These are phyloP conservation scores for Malassezia equina DNA, from an alignment of 1,284 basidiomycete species.

Conservation along the genomic window DNA sequence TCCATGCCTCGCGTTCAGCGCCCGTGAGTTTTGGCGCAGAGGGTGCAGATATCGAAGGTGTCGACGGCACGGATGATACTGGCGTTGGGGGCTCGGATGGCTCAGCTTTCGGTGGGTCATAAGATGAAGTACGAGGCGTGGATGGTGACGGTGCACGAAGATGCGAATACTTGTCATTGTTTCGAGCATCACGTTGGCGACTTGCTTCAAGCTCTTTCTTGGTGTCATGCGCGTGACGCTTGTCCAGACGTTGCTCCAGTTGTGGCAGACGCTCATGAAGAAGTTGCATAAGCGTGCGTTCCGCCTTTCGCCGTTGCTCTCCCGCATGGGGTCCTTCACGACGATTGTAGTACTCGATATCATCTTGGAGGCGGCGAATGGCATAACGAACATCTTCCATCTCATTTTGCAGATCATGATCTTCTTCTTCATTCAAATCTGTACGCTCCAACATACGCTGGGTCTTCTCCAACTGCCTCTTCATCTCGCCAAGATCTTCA, in stretches of 20 bases:
- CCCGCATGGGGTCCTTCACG: conserved; percentile 63
- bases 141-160: conserved; percentile 5
- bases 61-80: conserved; percentile 31
- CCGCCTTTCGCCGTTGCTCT: conserved; percentile 73
- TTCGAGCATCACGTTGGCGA: conserved; percentile 71
- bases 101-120: neutral
- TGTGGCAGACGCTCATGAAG: conserved; percentile 87
- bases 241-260: conserved; percentile 73
- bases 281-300: conserved; percentile 74
- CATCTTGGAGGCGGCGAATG: conserved; percentile 79
- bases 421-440: conserved; percentile 69
- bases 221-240: conserved; percentile 65
- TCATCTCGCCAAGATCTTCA: conserved; percentile 71
- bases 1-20: conserved; percentile 70
- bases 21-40: conserved; percentile 64
- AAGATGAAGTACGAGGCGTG: neutral
- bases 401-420: conserved; percentile 63
- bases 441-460: conserved; percentile 70
- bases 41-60: conserved; percentile 36
- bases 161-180: conserved; percentile 57
- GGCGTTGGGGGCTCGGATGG: neutral
- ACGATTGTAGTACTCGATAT: conserved; percentile 75
- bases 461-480: conserved; percentile 71
- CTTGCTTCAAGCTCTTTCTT: conserved; percentile 52
- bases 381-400: conserved; percentile 76